Evolutionary conservation across 2,329 filamentous ascomycete species (phyloP), one percentile per base, ranked within the genome.

Genomic region (Ceratocystis alfenasii): DNA sequence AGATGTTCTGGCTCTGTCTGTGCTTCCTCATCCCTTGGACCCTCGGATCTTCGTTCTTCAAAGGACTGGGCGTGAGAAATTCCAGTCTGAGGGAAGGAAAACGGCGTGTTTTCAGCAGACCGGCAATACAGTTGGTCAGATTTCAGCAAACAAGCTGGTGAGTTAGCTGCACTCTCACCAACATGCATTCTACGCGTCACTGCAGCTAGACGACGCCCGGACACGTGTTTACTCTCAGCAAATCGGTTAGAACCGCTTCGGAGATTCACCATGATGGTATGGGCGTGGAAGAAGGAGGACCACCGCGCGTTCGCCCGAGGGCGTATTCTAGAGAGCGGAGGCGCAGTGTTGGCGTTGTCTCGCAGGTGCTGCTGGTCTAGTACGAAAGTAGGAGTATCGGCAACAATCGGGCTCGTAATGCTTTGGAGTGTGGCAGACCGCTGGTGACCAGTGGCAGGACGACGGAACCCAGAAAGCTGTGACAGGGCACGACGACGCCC

Each of bases 381-480:
- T 2, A 20, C 62, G 22, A 66, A 67, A 7, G 20, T 44, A 5
- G 66, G 61, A 45, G 57, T 64, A 6, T 67, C 63, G 22, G 46
- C 17, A 3, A 33, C 30, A 36, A 28, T 61, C 7, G 55, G 61
- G 36, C 60, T 64, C 2, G 53, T 33, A 7, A 68, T 28, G 7
- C 36, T 63, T 70, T 88, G 84, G 33, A 90, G 76, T 1, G 87
- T 89, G 44, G 84, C 85, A 59, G 87, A 88, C 70, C 89, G 81
- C 73, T 92, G 87, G 72, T 91, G 88, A 73, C 88, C 91, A 20
- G 89, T 92, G 59, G 87, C 87, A 64, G 89, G 89, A 70, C 88
- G 80, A 67, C 87, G 84, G 67, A 92, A 80, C 25, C 82, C 84
- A 1, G 84, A 81, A 68, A 88, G 78, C 71, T 87, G 83, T 61